Evolutionary conservation across 352 stramenopile species (phyloP), one percentile per base, ranked within the genome.

Genomic region (Phytophthora brassicae): DNA sequence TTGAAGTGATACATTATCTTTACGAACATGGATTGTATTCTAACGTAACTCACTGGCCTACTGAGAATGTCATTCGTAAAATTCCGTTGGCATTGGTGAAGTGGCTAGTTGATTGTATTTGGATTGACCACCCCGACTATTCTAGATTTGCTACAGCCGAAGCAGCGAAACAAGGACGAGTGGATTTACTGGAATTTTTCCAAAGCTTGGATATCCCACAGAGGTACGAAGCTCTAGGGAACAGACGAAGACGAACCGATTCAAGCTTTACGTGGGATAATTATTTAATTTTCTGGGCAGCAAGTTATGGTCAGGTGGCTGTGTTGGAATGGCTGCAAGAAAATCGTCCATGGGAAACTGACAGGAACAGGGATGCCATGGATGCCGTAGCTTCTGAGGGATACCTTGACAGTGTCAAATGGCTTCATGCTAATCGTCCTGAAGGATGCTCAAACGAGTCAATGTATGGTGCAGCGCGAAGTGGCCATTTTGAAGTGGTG

Each of bases 1-100:
- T 47, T n/a, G 4, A 57, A 20, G 36, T 36, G 50, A 29, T 57
- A 36, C 50, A 57, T 8, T 57, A 48, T 19, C 35, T 57, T 6
- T 39, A 20, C n/a, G 36, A 28, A 4, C 22, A 47, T 19, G 36
- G 22, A 23, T 20, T 41, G 17, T 17, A 19, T n/a, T 19, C 33
- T 17, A 14, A 17, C 11, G 14, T 41, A 16, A n/a, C 4, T 16
- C 11, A 5, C 9, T 17, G 13, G 13, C 4, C 9, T 17, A 41
- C 33, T n/a, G 2, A 16, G 16, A 3, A 31, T 38, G 31, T 12
- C 31, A 38, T 38, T 38, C 4, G 26, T 8, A 2, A 2, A 3
- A 6, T 16, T 3, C 11, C 26, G 26, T 4, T 38, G 31, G 31
- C 31, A 2, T 38, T 12, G 7, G 31, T 38, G 11, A 38, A 38